phyloP scores from a whole-genome alignment of 2,329 filamentous ascomycete genomes.

The Cladophialophora chaetospira region DNA sequence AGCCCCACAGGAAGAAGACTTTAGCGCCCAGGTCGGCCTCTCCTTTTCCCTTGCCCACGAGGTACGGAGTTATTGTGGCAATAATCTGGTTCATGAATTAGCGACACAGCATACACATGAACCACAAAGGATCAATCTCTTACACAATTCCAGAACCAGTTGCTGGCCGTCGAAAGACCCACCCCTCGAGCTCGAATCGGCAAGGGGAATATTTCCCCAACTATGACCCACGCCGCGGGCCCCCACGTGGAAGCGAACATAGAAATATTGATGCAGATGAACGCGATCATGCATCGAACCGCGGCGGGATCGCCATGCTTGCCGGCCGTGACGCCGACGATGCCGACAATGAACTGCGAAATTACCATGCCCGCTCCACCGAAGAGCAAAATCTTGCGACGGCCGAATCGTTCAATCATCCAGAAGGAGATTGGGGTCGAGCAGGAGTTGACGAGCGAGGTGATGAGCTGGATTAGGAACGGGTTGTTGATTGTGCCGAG shows the following conservation, averaged over 20 bases:
- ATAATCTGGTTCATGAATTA: constrained; percentile 41
- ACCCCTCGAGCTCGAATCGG: constrained; percentile 41
- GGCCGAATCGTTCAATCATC: constrained; percentile 54
- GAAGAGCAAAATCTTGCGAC: constrained; percentile 55
- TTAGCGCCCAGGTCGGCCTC: constrained; percentile 45
- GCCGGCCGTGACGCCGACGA: constrained; percentile 42
- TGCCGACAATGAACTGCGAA: constrained; percentile 55
- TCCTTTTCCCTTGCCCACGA: constrained; percentile 19
- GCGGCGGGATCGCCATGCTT: too few species aligned
- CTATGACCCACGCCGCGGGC: constrained; percentile 55
- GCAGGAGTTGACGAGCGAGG: constrained; percentile 55
- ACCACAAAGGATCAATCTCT: too few species aligned
- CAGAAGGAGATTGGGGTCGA: constrained; percentile 58
- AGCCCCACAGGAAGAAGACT: constrained; percentile 80
- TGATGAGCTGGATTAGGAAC: constrained; percentile 56
- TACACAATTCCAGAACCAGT: too few species aligned
- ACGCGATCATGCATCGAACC: constrained; percentile 61
- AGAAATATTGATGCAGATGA: constrained; percentile 90
- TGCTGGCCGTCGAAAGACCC: constrained; percentile 38
- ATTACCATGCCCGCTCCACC: constrained; percentile 56
- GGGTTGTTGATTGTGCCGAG: too few species aligned
- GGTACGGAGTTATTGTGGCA: constrained; percentile 36
- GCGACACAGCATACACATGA: too few species aligned
- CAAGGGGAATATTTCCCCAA: constrained; percentile 46
- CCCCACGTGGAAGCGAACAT: constrained; percentile 90